Percentiles rank a stretch among this genome's conserved stretches.
Evolutionary conservation across 345 rosid species (phyloP).

Genomic region (Excoecaria cochinchinensis): DNA sequence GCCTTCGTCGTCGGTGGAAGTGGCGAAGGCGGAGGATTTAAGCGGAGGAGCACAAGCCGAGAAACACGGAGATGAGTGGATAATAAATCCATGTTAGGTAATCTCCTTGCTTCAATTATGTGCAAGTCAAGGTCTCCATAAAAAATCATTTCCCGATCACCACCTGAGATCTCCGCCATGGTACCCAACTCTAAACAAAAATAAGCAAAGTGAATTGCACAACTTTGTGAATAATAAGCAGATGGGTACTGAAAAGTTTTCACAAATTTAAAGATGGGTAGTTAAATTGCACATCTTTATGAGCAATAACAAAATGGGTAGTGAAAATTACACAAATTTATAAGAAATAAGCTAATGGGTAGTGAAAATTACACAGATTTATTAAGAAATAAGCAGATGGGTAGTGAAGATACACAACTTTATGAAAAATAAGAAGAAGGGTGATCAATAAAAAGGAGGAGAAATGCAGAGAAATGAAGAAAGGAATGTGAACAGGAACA

Average conservation of each 20-base stretch:
- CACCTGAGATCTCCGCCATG: slow-evolving; percentile 19
- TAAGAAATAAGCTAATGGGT: too few species aligned
- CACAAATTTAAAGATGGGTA: too few species aligned
- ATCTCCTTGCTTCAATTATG: slow-evolving; percentile 52
- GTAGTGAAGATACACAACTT: background rate
- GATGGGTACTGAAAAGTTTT: too few species aligned
- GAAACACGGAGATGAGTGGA: slow-evolving; percentile 47
- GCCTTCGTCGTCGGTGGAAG: background rate
- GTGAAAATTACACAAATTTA: background rate
- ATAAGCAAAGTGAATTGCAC: background rate
- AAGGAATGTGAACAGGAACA: background rate
- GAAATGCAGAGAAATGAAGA: background rate
- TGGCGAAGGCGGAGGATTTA: background rate
- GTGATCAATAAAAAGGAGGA: background rate
- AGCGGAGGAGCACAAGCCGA: slow-evolving; percentile 34
- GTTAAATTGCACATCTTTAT: background rate
- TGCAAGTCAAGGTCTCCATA: slow-evolving; percentile 79
- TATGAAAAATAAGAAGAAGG: background rate
- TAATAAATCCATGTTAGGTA: slow-evolving; percentile 76
- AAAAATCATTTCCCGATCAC: slow-evolving; percentile 31
- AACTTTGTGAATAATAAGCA: too few species aligned
- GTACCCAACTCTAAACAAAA: background rate
- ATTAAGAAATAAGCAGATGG: background rate
- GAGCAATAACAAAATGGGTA: too few species aligned
- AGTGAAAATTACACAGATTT: too few species aligned